Evolutionary conservation across 2,329 filamentous ascomycete species (phyloP), one percentile per base, ranked within the genome.

Genomic region (Zymoseptoria tritici): DNA sequence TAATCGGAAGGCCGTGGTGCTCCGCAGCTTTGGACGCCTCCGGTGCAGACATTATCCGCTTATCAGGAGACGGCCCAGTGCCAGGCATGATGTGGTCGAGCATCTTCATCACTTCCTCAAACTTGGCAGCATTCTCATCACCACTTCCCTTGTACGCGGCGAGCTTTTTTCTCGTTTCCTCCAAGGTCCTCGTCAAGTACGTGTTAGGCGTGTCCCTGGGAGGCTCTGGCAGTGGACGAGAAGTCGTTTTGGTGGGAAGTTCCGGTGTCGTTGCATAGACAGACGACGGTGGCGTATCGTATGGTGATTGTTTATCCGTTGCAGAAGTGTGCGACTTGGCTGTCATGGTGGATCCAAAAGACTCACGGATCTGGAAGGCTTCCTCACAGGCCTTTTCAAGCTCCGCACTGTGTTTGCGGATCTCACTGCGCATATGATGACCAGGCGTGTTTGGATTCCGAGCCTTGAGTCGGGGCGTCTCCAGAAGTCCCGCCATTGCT

Each of bases 331-430:
- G 61, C 1, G 79, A 80, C 8, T 61, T 60, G 0, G 79, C 80
- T 3, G 76, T 76, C 24, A 75, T 73, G 55, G 79, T 83, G 2
- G 82, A 81, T 52, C 78, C 79, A 21, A 81, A 74, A 0, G 80
- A 87, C 57, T 77, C 81, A 66, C 88, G 85, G 70, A 90, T 92
- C 13, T 53, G 52, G 77, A 97, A 97, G 1, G 92, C 92, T 69
- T 94, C 90, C 70, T 97, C 92, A 70, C 92, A 95, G 60, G 94
- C 90, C 73, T 91, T 90, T 55, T 91, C 90, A 62, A 97, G 86
- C 68, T 91, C 91, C 67, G 84, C 85, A 67, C 91, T 96, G 59
- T 95, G 88, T 67, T 93, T 87, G 6, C 90, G 83, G 57, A 94
- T 83, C 71, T 96, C 92, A 60, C 91, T 90, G 66, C 84, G 86